Base-by-base conservation (phyloP, 2,329 filamentous ascomycete species). In the Exophiala sideris region DNA sequence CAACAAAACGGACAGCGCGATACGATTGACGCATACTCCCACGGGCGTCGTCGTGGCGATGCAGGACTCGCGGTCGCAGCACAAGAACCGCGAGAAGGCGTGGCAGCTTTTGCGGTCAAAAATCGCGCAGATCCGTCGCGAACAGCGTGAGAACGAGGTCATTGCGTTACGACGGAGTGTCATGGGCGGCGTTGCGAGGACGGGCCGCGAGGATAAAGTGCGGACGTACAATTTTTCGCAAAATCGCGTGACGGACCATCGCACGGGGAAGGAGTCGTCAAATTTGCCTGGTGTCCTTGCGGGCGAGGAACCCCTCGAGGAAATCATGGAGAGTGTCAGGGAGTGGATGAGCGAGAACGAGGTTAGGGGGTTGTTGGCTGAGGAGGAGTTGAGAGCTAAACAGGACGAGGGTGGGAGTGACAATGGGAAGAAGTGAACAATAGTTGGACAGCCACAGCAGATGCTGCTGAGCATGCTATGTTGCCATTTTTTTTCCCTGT, bases 1-100 rank as follows among this genome's bases (percentile, higher is more conserved):
- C 68, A 99, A 99, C 75, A 96, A 92, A 70, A 99, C 94, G 0
- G 94, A 99, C 74, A 96, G 90, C 29, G 94, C 94, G 3, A 89
- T 99, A 57, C 86, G 94, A 8, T 79, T 99, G 65, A 97, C 91
- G 1, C 94, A 99, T 74, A 72, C 87, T 5, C 94, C 94, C 2
- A 95, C 91, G 1, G 88, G 88, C 41, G 94, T 85, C 0, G 83
- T 89, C 1, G 91, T 97, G 11, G 86, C 86, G 10, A 95, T 97
- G 80, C 94, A 99, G 71, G 94, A 99, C 69, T 86, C 85, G 49
- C 83, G 94, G 50, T 96, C 90, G 40, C 94, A 99, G 74, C 85
- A 89, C 63, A 84, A 89, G 61, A 99, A 99, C 72, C 83, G 91
- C 41, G 87, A 91, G 57, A 85, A 84, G 57, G 94, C 94, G 1